Base-by-base conservation (phyloP, 75 land plant species). In the Larix kaempferi region DNA sequence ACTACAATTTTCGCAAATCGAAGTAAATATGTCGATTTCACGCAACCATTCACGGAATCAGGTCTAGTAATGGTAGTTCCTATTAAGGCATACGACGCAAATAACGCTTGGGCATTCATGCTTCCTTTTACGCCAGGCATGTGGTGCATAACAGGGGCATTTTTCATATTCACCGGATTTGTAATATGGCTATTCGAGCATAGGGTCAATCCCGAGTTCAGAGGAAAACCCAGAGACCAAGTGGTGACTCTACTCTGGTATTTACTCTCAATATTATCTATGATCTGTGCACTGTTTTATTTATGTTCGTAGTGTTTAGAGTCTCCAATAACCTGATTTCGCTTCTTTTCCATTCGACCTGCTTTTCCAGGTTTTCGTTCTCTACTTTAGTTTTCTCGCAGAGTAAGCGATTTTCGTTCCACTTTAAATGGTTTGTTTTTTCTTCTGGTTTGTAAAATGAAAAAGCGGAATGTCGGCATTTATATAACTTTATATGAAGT, bases 41-140 rank as follows among this genome's bases (percentile, higher is more conserved):
- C 92, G 21, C 88, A 84, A 56, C 92, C 92, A 55, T 90, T 74
- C 66, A 81, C 80, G 16, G 86, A 83, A 56, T 83, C 92, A 8
- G 90, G 88, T 12, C 80, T 90, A 1, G 90, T 85, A 5, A 80
- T 90, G 39, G 83, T 90, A 0, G 88, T 84, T 12, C 82, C 85
- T 11, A 54, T 76, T 0, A 59, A 73, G 49, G 49, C 74, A 29
- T 69, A 75, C 25, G 83, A 65, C 14, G 60, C 74, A 37, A 79
- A 81, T 19, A 65, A 82, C 69, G 82, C 79, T 6, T 87, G 92
- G 92, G 71, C 86, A 2, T 90, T 90, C 71, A 16, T 77, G 65
- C 64, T 76, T 67, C 89, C 87, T 58, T 87, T 87, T 74, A 77
- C 84, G 0, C 16, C 52, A 60, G 29, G 59, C 44, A 80, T 85